phyloP scores from a whole-genome alignment of 2,329 filamentous ascomycete genomes.

The Thelonectria discophora region DNA sequence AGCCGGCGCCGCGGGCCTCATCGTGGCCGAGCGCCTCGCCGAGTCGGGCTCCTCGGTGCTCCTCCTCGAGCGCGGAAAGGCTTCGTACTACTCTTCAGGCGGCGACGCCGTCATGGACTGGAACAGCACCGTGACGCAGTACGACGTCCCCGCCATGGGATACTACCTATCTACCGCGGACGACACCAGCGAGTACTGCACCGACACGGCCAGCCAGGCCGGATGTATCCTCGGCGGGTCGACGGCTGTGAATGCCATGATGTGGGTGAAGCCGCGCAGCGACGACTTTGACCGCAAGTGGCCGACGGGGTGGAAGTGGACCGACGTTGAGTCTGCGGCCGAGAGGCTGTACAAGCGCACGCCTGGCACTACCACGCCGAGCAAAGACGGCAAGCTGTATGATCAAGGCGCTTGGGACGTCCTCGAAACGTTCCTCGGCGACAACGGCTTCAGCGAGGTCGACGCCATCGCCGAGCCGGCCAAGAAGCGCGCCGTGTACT shows the following conservation, averaged over 20 bases:
- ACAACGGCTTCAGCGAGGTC: constrained; percentile 70
- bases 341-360: constrained; percentile 73
- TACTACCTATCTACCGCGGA: constrained; percentile 75
- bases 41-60: constrained; percentile 72
- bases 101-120: constrained; percentile 72
- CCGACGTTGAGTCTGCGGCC: constrained; percentile 70
- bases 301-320: constrained; percentile 73
- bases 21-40: constrained; percentile 65
- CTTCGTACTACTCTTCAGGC: constrained; percentile 68
- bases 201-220: constrained; percentile 76
- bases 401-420: constrained; percentile 73
- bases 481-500: constrained; percentile 72
- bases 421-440: constrained; percentile 65
- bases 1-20: constrained; percentile 68
- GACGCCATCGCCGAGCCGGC: constrained; percentile 67
- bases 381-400: constrained; percentile 72
- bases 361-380: constrained; percentile 73
- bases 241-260: constrained; percentile 71
- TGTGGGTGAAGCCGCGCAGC: constrained; percentile 74
- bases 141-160: constrained; percentile 76
- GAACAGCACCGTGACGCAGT: constrained; percentile 71
- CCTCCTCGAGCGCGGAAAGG: constrained; percentile 63
- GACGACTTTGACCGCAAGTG: constrained; percentile 78
- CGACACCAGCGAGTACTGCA: constrained; percentile 68
- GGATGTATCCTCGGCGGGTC: constrained; percentile 76